Evolutionary conservation across 2,329 filamentous ascomycete species (phyloP), one percentile per base, ranked within the genome.

Genomic region (Penicillium sp.): DNA sequence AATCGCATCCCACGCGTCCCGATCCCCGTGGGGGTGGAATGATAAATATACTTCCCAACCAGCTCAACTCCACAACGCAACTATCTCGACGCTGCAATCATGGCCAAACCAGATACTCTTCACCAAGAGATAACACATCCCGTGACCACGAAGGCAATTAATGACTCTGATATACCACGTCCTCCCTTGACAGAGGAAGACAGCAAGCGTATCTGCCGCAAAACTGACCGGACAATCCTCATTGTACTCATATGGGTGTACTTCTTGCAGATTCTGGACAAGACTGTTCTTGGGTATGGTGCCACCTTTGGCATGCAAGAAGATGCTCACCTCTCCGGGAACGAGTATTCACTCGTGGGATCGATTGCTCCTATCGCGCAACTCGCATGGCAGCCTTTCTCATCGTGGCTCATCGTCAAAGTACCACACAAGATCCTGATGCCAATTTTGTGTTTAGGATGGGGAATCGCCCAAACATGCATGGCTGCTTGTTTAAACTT

Each of bases 141-240:
- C 6, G 25, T 41, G 5, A 4, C 32, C 23, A 32, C 32, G 15
- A 51, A 51, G 23, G 26, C 17, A 14, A 40, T 39, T n/a, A 32
- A 40, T 11, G n/a, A 30, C 5, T 22, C 52, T 4, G 45, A 47
- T 12, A 41, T 46, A 2, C 48, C 47, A 6, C 55, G 54, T 2
- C 43, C 60, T 6, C 44, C 51, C 4, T 31, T 64, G 30, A 62
- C 59, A 0, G 60, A 63, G 15, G 54, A 56, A 20, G 61, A 63
- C 26, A 75, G 72, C 58, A 72, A 67, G 46, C 70, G 72, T 7
- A 80, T 82, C 44, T 69, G 73, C 16, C 70, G 68, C 28, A 80
- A 81, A 59, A 82, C 77, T 1, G 80, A 83, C 52, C 69, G 67
- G 32, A 68, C 69, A 17, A 77, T 84, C 37, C 66, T 83, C 1